Base-by-base conservation (phyloP, 73 alveolate genomes). In the Blepharisma stoltei region DNA sequence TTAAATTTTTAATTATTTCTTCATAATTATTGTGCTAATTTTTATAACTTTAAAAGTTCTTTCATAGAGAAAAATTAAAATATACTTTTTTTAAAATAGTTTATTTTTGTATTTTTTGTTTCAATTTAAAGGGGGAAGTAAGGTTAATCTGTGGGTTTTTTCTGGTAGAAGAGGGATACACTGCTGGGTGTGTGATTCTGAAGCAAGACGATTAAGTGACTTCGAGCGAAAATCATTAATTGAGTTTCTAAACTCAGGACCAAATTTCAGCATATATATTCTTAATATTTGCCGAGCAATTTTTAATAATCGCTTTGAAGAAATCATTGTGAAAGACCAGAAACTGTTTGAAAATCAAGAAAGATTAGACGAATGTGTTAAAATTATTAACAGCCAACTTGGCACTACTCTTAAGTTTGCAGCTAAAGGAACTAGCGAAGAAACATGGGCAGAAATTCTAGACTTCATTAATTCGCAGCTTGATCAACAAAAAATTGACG, bases 131-230 rank as follows among this genome's bases (percentile, higher is more conserved):
- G n/a, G n/a, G n/a, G n/a, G n/a, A n/a, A n/a, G n/a, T n/a, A 77
- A 88, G 53, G 78, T 81, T 70, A 75, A 90, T 47, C 83, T 94
- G 49, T 95, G 97, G 95, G 98, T 95, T n/a, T 96, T 94, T 87
- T 94, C 98, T 66, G 99, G 99, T 27, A 91, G 99, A 88, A 96
- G 99, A 93, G 99, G 99, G 53, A 90, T 96, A 66, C 99, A 96
- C 90, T 94, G 97, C 71, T 96, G 99, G 99, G 83, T 94, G 14
- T 89, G 98, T 65, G 99, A 96, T 88, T 89, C 86, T 47, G 80
- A 85, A 52, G 97, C 97, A 6, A 92, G 98, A 76, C 80, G 78
- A 49, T 84, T 93, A 85, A 82, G 82, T 52, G 93, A 95, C 79
- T 93, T 90, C 60, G 89, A 90, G 54, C 94, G 99, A 89, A 67